Base-by-base conservation (phyloP, 2,329 filamentous ascomycete species). In the Trichoderma harzianum region DNA sequence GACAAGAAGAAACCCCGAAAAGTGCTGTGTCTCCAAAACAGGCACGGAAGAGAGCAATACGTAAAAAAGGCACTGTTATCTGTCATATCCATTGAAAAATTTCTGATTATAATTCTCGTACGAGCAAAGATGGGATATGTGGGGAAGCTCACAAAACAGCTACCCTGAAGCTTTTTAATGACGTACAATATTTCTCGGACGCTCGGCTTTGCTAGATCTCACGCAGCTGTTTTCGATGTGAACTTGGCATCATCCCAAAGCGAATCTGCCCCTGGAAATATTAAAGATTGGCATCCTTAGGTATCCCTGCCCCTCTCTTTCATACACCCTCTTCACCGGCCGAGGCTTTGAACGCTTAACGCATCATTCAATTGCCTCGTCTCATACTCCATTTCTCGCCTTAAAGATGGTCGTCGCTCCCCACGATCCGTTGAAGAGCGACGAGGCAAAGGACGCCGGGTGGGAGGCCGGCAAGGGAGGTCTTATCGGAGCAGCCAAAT, bases 391-490 rank as follows among this genome's bases (percentile, higher is more conserved):
- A 53, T 14, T 24, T 24, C 36, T 51, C 66, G 26, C n/a, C 28
- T 24, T 21, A n/a, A 14, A 61, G n/a, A 69, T 69, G 66, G 28
- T 24, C 55, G 24, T 61, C 36, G 21, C 66, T 7, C 55, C 55
- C 69, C 86, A 89, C 82, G 89, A 87, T 76, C 86, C 85, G 74
- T 82, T 91, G 77, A 87, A 87, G 66, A 89, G 87, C 75, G 87
- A 88, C 55, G 92, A 95, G 79, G 89, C 91, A 64, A 87, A 88
- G 74, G 85, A 87, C 71, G 93, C 93, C 61, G 90, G 91, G 55
- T 91, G 90, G 89, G 91, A 92, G 77, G 92, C 92, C 43, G 86
- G 86, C 3, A 86, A 86, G 74, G 93, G 93, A 43, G 92, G 91
- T 21, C 81, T 88, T 36, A 82, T 86, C 60, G 93, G 93, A 21